A percentile compares a stretch with the other conserved stretches of the same genome.
Conservation (phyloP, 306 rosid genomes). For the Glycine soja region DNA sequence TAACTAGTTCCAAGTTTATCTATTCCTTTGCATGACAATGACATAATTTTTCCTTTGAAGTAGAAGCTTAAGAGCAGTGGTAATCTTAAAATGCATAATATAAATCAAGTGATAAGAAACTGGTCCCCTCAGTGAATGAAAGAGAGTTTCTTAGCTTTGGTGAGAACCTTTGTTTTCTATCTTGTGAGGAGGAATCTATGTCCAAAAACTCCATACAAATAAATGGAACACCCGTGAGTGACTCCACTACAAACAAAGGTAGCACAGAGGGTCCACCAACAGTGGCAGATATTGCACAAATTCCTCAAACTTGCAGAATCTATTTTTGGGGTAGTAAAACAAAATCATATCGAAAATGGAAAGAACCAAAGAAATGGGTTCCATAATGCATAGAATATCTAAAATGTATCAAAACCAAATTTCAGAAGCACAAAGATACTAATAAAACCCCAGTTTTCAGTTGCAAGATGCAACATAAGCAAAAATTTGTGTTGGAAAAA, state of each 20-base stretch:
- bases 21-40: neutral
- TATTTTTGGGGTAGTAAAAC: neutral
- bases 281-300: neutral
- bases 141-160: neutral
- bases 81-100: neutral
- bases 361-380: neutral
- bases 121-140: neutral
- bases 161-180: neutral
- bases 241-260: neutral
- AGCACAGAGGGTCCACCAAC: slow-evolving; percentile 23
- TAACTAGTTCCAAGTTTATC: neutral
- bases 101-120: neutral
- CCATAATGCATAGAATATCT: neutral
- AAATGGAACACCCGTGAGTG: slow-evolving; percentile 37
- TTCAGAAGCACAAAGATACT: neutral
- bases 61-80: neutral
- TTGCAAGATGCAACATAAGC: neutral
- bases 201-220: neutral
- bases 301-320: neutral
- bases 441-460: neutral
- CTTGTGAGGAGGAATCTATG: slow-evolving; percentile 23
- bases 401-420: neutral
- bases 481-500: neutral
- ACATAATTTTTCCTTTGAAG: too few relatives aligned
- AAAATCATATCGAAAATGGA: neutral